A percentile compares a stretch with the other conserved stretches of the same genome.
phyloP scores from a whole-genome alignment of 176 grass and related monocot genomes.

The Phyllostachys edulis region DNA sequence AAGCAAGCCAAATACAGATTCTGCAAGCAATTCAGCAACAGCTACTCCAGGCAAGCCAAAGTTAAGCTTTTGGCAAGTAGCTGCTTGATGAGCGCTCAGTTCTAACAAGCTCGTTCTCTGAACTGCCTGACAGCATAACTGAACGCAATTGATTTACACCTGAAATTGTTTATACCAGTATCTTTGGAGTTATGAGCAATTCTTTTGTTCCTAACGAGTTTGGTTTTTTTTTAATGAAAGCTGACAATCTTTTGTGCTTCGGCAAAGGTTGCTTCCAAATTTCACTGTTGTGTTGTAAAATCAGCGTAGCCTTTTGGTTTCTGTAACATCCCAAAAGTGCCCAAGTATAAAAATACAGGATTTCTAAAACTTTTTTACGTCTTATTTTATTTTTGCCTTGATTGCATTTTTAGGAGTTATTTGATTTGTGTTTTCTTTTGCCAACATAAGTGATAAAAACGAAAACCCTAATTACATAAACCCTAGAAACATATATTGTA shows the following conservation, averaged over 20 bases:
- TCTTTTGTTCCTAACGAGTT: conserved; percentile 1
- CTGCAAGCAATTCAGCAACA: conserved; percentile 27
- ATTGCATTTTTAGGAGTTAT: too few species aligned
- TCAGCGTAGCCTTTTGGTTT: background rate
- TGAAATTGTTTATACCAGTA: background rate
- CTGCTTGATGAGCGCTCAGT: background rate
- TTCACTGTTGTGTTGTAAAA: background rate
- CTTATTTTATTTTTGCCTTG: too few species aligned
- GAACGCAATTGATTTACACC: background rate
- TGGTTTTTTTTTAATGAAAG: background rate
- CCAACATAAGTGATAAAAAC: too few species aligned
- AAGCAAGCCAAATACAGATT: conserved; percentile 27
- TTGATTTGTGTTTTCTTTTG: too few species aligned
- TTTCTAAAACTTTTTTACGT: too few species aligned
- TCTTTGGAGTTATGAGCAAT: background rate
- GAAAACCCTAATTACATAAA: too few species aligned
- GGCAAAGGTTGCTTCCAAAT: conserved; percentile 13
- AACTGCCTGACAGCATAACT: conserved; percentile 10
- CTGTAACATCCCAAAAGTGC: too few species aligned
- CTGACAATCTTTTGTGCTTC: background rate
- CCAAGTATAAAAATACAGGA: too few species aligned
- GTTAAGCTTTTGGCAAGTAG: conserved; percentile 25
- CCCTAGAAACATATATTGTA: too few species aligned
- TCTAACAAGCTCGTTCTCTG: background rate
- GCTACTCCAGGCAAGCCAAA: background rate